These are phyloP conservation scores for Wickerhamomyces canadensis DNA, from an alignment of 805 yeast genomes.

Conservation along the genomic window DNA sequence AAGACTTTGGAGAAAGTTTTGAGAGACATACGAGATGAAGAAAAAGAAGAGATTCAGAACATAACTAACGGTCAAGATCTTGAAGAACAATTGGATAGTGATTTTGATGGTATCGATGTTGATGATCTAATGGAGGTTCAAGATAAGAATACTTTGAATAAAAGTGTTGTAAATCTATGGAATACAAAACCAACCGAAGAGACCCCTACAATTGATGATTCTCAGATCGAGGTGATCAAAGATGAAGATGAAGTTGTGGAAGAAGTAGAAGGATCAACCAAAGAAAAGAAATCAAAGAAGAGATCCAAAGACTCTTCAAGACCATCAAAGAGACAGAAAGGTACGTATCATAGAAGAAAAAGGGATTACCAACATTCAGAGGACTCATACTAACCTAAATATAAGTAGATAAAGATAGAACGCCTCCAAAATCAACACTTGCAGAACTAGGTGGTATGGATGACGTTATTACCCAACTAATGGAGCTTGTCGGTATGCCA, in stretches of 20 bases:
- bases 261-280: slow-evolving; percentile 13
- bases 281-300: slow-evolving; percentile 40
- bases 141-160: slow-evolving; percentile 68
- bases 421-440: slow-evolving; percentile 65
- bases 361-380: slow-evolving; percentile 16
- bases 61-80: slow-evolving; percentile 23
- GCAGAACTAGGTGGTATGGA: slow-evolving; percentile 87
- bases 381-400: slow-evolving; percentile 21
- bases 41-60: slow-evolving; percentile 41
- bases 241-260: slow-evolving; percentile 8
- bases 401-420: slow-evolving; percentile 46
- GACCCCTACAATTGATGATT: not conserved
- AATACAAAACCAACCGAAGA: slow-evolving; percentile 24
- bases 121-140: slow-evolving; percentile 57
- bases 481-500: slow-evolving; percentile 90
- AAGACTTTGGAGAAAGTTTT: slow-evolving; percentile 59
- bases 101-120: slow-evolving; percentile 28
- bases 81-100: slow-evolving; percentile 30
- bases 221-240: too few relatives aligned
- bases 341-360: slow-evolving; percentile 12
- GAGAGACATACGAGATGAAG: slow-evolving; percentile 51
- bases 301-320: slow-evolving; percentile 39
- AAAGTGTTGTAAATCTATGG: slow-evolving; percentile 74
- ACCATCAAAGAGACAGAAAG: slow-evolving; percentile 35
- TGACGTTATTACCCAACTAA: slow-evolving; percentile 72